Conservation (phyloP, 805 yeast species). For the Ogataea dorogensis region DNA sequence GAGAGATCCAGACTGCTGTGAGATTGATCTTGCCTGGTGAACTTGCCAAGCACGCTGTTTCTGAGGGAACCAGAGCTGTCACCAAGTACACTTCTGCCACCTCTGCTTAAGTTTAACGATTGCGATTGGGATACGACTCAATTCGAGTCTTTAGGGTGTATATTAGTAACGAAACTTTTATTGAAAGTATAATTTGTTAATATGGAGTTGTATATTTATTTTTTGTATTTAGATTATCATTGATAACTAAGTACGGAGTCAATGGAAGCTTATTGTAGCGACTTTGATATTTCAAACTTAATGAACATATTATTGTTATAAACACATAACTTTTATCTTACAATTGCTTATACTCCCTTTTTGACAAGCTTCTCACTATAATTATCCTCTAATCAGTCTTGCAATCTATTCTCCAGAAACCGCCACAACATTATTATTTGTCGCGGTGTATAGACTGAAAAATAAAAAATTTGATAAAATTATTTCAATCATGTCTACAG, state of each 20-base stretch:
- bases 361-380: too few relatives aligned
- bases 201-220: neutral
- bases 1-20: conserved; percentile 97
- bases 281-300: too few relatives aligned
- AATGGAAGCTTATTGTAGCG: too few relatives aligned
- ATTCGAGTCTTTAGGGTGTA: conserved; percentile 32
- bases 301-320: too few relatives aligned
- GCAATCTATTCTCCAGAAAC: too few relatives aligned
- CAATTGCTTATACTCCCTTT: too few relatives aligned
- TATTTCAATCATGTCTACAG: conserved; percentile 9
- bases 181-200: conserved; percentile 2
- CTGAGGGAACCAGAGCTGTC: conserved; percentile 97
- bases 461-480: conserved; percentile 4
- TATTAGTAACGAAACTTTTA: conserved; percentile 29
- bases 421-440: conserved; percentile 1
- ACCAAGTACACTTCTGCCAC: conserved; percentile 82
- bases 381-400: too few relatives aligned
- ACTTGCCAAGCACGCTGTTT: conserved; percentile 95
- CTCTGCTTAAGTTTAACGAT: conserved; percentile 30
- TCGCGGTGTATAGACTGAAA: conserved; percentile 9
- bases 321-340: too few relatives aligned
- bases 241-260: too few relatives aligned
- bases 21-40: conserved; percentile 97
- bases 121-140: conserved; percentile 20
- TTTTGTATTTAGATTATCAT: neutral